phyloP scores from a whole-genome alignment of 306 rosid species.

The Sphenostylis stenocarpa region DNA sequence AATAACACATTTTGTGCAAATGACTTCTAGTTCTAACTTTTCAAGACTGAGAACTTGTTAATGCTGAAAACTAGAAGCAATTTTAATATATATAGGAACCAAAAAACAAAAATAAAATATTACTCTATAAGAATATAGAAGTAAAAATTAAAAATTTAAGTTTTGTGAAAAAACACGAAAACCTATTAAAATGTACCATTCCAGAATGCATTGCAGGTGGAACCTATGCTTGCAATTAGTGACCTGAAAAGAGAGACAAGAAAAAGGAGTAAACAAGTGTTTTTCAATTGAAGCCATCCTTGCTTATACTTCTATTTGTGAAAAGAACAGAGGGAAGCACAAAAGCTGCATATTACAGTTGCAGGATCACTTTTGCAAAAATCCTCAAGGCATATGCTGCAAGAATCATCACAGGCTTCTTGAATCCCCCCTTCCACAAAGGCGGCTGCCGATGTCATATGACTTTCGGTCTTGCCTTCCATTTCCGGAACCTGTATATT shows the following conservation, averaged over 20 bases:
- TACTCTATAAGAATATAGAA: not conserved
- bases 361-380: constrained; percentile 76
- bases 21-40: not conserved
- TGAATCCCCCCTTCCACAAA: constrained; percentile 93
- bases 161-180: not conserved
- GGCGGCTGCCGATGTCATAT: constrained; percentile 70
- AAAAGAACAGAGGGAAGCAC: not conserved
- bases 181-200: constrained; percentile 55
- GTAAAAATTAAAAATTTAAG: not conserved
- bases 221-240: constrained; percentile 83
- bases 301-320: not conserved
- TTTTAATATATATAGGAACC: not conserved
- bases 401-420: constrained; percentile 73
- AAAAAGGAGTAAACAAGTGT: constrained; percentile 17
- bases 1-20: not conserved
- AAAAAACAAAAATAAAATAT: not conserved
- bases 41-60: not conserved
- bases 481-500: constrained; percentile 48
- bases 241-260: constrained; percentile 49
- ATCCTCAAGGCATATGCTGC: constrained; percentile 92
- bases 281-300: not conserved
- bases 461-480: constrained; percentile 58
- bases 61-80: not conserved
- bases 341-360: constrained; percentile 49
- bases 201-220: constrained; percentile 94